phyloP scores from a whole-genome alignment of 164 flowering plant species.

The Vitis rotundifolia region DNA sequence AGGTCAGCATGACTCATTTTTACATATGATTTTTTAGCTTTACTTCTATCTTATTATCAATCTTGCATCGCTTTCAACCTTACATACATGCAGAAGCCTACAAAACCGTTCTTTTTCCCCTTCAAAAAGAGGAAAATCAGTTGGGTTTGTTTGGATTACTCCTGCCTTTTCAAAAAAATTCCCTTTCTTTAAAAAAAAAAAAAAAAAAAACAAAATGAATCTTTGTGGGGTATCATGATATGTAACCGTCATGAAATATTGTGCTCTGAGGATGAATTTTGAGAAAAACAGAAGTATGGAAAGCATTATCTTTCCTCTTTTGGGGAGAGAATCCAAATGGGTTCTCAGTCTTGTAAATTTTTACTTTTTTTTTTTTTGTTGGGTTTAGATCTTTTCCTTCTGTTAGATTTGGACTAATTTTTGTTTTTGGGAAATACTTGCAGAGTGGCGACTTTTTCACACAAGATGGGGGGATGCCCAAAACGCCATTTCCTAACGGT shows the following conservation, averaged over 20 bases:
- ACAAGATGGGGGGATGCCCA: slow-evolving; percentile 78
- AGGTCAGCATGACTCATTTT: slow-evolving; percentile 43
- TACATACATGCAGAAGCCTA: slow-evolving; percentile 40
- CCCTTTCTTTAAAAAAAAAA: too few relatives aligned
- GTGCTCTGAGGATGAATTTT: too few relatives aligned
- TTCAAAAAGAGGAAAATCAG: slow-evolving; percentile 24
- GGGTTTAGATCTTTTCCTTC: too few relatives aligned
- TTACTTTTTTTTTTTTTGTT: too few relatives aligned
- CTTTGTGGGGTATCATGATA: too few relatives aligned
- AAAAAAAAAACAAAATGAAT: too few relatives aligned
- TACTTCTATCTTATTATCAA: slow-evolving; percentile 29
- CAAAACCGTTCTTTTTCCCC: slow-evolving; percentile 42
- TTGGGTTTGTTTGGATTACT: background rate
- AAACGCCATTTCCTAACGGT: slow-evolving; percentile 70
- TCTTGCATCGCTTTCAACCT: slow-evolving; percentile 51
- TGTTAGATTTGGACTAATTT: background rate
- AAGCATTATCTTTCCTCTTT: too few relatives aligned
- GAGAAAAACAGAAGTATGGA: too few relatives aligned
- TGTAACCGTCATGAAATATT: too few relatives aligned
- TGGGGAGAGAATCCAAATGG: too few relatives aligned
- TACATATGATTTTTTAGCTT: background rate
- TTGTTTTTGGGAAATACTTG: background rate
- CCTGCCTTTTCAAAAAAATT: too few relatives aligned
- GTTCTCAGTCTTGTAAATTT: too few relatives aligned
- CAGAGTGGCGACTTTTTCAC: slow-evolving; percentile 78